phyloP scores from a whole-genome alignment of 129 eudicot species.

The Flaveria trinervia region DNA sequence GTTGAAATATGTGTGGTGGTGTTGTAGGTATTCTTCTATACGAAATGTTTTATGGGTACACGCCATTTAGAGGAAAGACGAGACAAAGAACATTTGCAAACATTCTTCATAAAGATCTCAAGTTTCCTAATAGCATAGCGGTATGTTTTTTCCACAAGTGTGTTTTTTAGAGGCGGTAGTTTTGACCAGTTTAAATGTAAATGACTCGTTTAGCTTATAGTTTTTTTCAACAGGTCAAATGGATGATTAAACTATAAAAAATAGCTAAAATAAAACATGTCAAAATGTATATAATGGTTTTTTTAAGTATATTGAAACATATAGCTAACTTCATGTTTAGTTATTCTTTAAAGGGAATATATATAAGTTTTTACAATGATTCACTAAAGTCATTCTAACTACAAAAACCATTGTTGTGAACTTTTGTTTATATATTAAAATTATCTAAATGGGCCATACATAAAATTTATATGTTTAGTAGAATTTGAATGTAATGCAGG shows the following conservation, averaged over 20 bases:
- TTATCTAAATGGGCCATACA: too few relatives aligned
- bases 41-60: conserved; percentile 94
- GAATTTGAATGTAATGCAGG: conserved; percentile 46
- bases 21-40: conserved; percentile 76
- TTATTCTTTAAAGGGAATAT: too few relatives aligned
- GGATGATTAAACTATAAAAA: too few relatives aligned
- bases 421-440: too few relatives aligned
- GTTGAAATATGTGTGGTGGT: conserved; percentile 1
- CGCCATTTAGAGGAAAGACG: conserved; percentile 98
- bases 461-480: too few relatives aligned
- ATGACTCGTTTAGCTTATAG: neutral
- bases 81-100: conserved; percentile 98
- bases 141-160: conserved; percentile 37
- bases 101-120: conserved; percentile 82
- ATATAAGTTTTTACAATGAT: too few relatives aligned
- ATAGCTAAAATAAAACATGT: too few relatives aligned
- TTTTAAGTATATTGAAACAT: too few relatives aligned
- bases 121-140: conserved; percentile 76
- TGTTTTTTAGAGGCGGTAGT: neutral
- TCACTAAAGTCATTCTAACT: too few relatives aligned
- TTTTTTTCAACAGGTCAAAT: neutral
- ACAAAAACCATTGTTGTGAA: too few relatives aligned
- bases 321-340: too few relatives aligned
- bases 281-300: too few relatives aligned
- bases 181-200: neutral